These are phyloP conservation scores for Metschnikowia reukaufii DNA, from an alignment of 805 yeast species.

Conservation along the genomic window DNA sequence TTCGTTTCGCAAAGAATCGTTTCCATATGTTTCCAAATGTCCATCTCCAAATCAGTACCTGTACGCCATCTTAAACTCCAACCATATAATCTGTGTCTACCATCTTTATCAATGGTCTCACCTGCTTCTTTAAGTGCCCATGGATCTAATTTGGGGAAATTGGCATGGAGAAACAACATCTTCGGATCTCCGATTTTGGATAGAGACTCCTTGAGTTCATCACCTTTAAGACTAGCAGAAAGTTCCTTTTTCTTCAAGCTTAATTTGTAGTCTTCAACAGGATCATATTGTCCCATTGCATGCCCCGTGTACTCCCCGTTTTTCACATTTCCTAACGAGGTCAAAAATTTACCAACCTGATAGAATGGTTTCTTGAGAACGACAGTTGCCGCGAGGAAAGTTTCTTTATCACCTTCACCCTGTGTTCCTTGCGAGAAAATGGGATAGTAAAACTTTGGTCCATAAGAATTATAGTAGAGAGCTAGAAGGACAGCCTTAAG, in stretches of 20 bases:
- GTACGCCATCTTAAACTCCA: slow-evolving; percentile 50
- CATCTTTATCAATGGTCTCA: slow-evolving; percentile 41
- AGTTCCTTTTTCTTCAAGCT: slow-evolving; percentile 13
- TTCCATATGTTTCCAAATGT: slow-evolving; percentile 61
- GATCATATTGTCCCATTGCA: slow-evolving; percentile 77
- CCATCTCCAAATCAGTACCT: slow-evolving; percentile 57
- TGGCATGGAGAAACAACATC: slow-evolving; percentile 60
- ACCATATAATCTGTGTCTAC: slow-evolving; percentile 59
- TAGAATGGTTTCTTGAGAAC: slow-evolving; percentile 49
- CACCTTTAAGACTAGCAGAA: slow-evolving; percentile 6
- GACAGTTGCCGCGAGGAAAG: slow-evolving; percentile 68
- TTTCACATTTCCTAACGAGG: slow-evolving; percentile 50
- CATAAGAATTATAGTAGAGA: slow-evolving; percentile 61
- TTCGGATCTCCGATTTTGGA: slow-evolving; percentile 13
- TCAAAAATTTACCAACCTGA: slow-evolving; percentile 52
- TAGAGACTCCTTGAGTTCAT: slow-evolving; percentile 9
- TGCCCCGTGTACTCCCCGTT: slow-evolving; percentile 55
- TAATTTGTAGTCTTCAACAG: slow-evolving; percentile 53
- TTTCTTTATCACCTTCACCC: slow-evolving; percentile 86
- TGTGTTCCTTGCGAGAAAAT: slow-evolving; percentile 45
- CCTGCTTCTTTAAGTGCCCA: slow-evolving; percentile 47
- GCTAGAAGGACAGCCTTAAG: slow-evolving; percentile 57
- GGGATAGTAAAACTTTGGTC: slow-evolving; percentile 43
- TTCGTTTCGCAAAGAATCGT: slow-evolving; percentile 52
- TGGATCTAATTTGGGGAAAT: slow-evolving; percentile 67